A percentile compares a stretch with the other conserved stretches of the same genome.
Conservation (phyloP, 1,284 basidiomycete species). For the Cronartium ribicola region DNA sequence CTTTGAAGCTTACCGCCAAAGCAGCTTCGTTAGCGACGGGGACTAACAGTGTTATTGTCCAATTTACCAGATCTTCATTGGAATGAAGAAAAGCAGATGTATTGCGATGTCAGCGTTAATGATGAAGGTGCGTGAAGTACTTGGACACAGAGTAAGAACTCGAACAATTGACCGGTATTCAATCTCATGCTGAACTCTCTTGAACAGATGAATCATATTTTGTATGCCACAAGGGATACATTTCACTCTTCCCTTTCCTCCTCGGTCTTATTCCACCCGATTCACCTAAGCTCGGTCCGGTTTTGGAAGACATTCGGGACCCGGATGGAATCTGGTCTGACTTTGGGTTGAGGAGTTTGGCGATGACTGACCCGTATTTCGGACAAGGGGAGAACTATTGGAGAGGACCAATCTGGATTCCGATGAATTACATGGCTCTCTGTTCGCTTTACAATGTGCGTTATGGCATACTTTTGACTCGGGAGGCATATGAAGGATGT, state of each 20-base stretch:
- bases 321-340: slow-evolving; percentile 82
- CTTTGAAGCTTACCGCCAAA: too few species aligned
- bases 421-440: slow-evolving; percentile 87
- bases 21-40: too few species aligned
- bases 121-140: slow-evolving; percentile 62
- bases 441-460: slow-evolving; percentile 68
- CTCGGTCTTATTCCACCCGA: slow-evolving; percentile 69
- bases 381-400: slow-evolving; percentile 92
- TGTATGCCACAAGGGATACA: slow-evolving; percentile 84
- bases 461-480: not conserved
- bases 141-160: not conserved
- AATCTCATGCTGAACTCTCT: not conserved
- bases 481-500: too few species aligned
- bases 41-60: too few species aligned
- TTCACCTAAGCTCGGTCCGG: slow-evolving; percentile 70
- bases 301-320: slow-evolving; percentile 73
- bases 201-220: slow-evolving; percentile 75
- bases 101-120: slow-evolving; percentile 80
- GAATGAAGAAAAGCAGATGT: slow-evolving; percentile 82
- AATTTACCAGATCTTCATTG: slow-evolving; percentile 72
- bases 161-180: not conserved
- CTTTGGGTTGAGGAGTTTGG: slow-evolving; percentile 80
- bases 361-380: slow-evolving; percentile 75
- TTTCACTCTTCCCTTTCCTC: slow-evolving; percentile 87
- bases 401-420: slow-evolving; percentile 92